phyloP scores from a whole-genome alignment of 768 basidiomycete genomes.

The Ramaria rubella region DNA sequence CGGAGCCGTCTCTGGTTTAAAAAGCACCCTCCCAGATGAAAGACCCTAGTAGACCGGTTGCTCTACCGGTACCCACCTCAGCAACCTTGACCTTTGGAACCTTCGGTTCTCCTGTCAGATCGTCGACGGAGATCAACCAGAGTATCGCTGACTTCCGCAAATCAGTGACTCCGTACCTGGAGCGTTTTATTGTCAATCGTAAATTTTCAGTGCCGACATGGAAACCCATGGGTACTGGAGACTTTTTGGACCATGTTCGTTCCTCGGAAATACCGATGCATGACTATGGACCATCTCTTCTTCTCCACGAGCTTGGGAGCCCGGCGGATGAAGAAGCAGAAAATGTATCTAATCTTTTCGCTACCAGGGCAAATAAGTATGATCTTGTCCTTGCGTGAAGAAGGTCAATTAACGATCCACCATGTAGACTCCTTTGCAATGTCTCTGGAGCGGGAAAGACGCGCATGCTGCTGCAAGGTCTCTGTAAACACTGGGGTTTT shows the following conservation, averaged over 20 bases:
- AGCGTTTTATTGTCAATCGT: not conserved
- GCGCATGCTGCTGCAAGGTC: not conserved
- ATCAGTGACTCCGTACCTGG: not conserved
- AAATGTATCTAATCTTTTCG: not conserved
- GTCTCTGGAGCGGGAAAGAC: not conserved
- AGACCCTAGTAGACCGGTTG: too few relatives aligned
- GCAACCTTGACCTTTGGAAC: too few relatives aligned
- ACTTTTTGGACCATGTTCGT: not conserved
- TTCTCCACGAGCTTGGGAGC: not conserved
- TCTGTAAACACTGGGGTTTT: not conserved
- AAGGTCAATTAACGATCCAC: too few relatives aligned
- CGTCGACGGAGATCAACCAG: not conserved
- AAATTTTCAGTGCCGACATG: not conserved
- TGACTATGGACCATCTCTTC: not conserved
- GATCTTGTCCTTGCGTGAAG: too few relatives aligned
- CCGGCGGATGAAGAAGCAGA: not conserved
- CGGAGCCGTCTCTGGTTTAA: too few relatives aligned
- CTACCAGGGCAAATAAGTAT: not conserved
- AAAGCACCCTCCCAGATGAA: too few relatives aligned
- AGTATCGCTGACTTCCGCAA: not conserved
- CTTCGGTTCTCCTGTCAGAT: conserved; percentile 7
- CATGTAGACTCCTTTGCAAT: not conserved
- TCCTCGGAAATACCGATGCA: not conserved
- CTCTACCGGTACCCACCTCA: too few relatives aligned
- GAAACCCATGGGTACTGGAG: not conserved